Evolutionary conservation across 1,139 yeast species (phyloP), one percentile per base, ranked within the genome.

Genomic region (Debaryomyces sp.): DNA sequence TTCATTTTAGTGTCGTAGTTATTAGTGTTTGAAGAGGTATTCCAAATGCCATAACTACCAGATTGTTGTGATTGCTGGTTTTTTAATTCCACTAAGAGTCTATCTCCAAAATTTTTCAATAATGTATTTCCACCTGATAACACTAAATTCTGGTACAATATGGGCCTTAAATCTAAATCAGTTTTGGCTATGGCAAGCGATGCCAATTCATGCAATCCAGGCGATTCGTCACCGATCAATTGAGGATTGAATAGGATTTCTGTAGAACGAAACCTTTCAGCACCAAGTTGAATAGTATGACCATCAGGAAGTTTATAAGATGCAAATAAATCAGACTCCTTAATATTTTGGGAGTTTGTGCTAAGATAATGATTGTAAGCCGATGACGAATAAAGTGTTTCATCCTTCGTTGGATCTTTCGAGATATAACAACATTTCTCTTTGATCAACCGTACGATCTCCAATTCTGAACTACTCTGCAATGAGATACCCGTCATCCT

Each of bases 51-150:
- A 4, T 48, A 39, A 37, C 41, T 41, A 39, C 46, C 44, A 15
- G 30, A 21, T 12, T 47, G 53, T 23, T 50, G 60, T 43, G 58
- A 63, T 47, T 66, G 70, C 41, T 55, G 58, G 24, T 54, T 57
- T 54, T 84, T 84, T 56, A 91, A 67, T 54, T 91, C 97, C n/a
- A 70, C 62, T 30, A 92, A 67, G 47, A 92, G 68, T 50, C 98
- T 70, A 56, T 87, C 91, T 5, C 97, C 97, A 65, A 91, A 89
- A 22, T 94, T 91, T 47, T 72, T 73, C 35, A 87, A 68, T 54
- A 89, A 67, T 0, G 97, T 89, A 6, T 89, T 81, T 0, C 98
- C 98, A 7, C 98, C 98, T 22, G 94, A 85, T 17, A 94, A 71
- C 1, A 91, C 82, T 30, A 94, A 82, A 57, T 83, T 86, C 51